These are phyloP conservation scores for Aureobasidium mangrovei DNA, from an alignment of 2,329 filamentous ascomycete genomes.

Conservation along the genomic window DNA sequence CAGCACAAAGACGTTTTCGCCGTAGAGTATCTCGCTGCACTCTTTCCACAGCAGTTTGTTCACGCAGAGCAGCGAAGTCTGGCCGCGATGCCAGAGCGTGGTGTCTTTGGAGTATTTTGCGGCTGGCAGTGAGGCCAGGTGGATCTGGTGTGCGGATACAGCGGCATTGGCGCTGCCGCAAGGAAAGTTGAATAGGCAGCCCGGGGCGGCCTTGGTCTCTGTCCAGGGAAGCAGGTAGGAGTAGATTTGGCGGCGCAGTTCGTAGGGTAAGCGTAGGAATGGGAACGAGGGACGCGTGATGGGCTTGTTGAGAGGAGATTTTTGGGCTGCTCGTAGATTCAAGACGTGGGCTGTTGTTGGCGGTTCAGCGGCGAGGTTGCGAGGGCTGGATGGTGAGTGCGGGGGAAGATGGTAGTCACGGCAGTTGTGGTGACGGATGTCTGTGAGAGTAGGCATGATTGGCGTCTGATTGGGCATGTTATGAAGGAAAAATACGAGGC, in stretches of 20 bases:
- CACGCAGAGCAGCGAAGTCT: constrained; percentile 32
- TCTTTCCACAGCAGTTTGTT: constrained; percentile 38
- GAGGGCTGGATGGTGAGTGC: neutral
- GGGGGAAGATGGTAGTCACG: constrained; percentile 26
- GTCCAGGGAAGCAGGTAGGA: constrained; percentile 35
- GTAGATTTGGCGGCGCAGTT: constrained; percentile 38
- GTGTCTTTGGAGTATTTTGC: constrained; percentile 2
- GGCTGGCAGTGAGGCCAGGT: neutral
- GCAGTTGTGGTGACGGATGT: constrained; percentile 29
- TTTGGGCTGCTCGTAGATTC: neutral
- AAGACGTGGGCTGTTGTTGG: neutral
- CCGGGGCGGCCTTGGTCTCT: constrained; percentile 13
- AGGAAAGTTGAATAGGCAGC: neutral
- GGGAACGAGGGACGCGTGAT: constrained; percentile 17
- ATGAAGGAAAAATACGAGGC: neutral
- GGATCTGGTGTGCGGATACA: neutral
- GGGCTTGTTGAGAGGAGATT: constrained; percentile 12
- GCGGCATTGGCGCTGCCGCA: neutral
- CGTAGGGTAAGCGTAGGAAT: constrained; percentile 33
- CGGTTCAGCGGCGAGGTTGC: neutral
- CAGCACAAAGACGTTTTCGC: constrained; percentile 37
- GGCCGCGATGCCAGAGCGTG: constrained; percentile 35
- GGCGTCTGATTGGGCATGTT: neutral
- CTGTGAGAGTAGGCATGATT: constrained; percentile 10
- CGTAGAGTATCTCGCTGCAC: constrained; percentile 38